Conservation (phyloP, 1,284 basidiomycete genomes). For the Leucoagaricus sp. region DNA sequence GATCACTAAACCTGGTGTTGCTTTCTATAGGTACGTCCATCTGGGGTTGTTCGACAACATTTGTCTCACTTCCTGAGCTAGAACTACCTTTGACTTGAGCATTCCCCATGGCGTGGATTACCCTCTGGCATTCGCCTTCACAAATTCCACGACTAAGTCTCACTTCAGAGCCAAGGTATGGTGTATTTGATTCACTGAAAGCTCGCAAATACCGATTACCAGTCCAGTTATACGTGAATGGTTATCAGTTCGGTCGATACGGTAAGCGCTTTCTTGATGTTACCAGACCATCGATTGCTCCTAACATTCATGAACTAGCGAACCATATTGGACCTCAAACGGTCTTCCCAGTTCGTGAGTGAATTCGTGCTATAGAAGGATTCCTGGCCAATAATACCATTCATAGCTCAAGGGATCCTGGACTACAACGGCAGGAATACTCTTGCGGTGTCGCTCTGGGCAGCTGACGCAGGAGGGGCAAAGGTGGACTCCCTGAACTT, state of each 20-base stretch:
- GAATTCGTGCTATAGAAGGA: not conserved
- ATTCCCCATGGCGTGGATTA: slow-evolving; percentile 48
- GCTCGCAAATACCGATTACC: not conserved
- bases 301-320: slow-evolving; percentile 27
- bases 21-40: slow-evolving; percentile 41
- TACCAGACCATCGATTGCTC: not conserved
- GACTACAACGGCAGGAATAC: slow-evolving; percentile 51
- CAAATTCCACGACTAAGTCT: slow-evolving; percentile 40
- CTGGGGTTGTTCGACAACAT: not conserved
- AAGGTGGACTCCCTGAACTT: slow-evolving; percentile 41
- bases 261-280: slow-evolving; percentile 24
- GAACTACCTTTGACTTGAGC: slow-evolving; percentile 44
- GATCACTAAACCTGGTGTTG: slow-evolving; percentile 41
- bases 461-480: slow-evolving; percentile 37
- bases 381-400: not conserved
- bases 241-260: slow-evolving; percentile 46
- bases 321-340: slow-evolving; percentile 44
- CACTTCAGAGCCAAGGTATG: slow-evolving; percentile 41
- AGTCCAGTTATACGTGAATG: slow-evolving; percentile 42
- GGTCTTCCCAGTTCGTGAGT: slow-evolving; percentile 42
- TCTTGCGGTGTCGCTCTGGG: slow-evolving; percentile 50
- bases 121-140: slow-evolving; percentile 42
- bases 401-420: slow-evolving; percentile 49
- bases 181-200: not conserved
- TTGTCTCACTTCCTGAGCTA: slow-evolving; percentile 17